Conservation (phyloP, 2,329 filamentous ascomycete species). For the Ceratocystis smalleyi region DNA sequence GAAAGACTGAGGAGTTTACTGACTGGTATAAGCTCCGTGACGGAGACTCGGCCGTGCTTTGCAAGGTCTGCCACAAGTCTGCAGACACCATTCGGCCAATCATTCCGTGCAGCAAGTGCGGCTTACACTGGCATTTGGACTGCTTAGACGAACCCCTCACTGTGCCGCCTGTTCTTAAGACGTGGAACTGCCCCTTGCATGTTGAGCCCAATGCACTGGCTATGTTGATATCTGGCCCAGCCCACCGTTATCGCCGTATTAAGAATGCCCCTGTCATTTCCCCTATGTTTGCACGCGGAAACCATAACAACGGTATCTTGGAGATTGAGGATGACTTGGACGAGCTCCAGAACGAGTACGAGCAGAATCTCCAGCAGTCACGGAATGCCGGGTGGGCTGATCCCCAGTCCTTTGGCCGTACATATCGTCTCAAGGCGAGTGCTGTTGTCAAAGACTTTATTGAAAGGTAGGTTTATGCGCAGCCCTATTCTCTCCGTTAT, state of each 20-base stretch:
- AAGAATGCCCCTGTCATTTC: slow-evolving; percentile 38
- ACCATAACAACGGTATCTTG: slow-evolving; percentile 55
- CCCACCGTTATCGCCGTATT: slow-evolving; percentile 46
- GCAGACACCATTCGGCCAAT: slow-evolving; percentile 52
- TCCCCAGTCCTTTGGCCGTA: slow-evolving; percentile 44
- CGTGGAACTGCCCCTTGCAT: slow-evolving; percentile 83
- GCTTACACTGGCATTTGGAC: slow-evolving; percentile 77
- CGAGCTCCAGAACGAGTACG: slow-evolving; percentile 21
- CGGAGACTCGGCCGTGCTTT: slow-evolving; percentile 58
- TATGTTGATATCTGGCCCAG: slow-evolving; percentile 42
- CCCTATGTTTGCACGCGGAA: slow-evolving; percentile 44
- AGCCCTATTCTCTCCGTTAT: background rate
- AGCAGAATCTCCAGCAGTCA: slow-evolving; percentile 6
- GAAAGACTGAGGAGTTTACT: slow-evolving; percentile 43
- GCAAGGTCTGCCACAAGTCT: slow-evolving; percentile 56
- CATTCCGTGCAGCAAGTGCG: slow-evolving; percentile 73
- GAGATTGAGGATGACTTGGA: slow-evolving; percentile 51
- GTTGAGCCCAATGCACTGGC: slow-evolving; percentile 56
- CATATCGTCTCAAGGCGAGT: slow-evolving; percentile 47
- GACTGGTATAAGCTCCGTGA: slow-evolving; percentile 57
- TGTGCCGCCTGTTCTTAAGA: slow-evolving; percentile 57
- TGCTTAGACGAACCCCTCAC: slow-evolving; percentile 76
- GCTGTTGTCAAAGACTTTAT: slow-evolving; percentile 62
- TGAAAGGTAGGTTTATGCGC: slow-evolving; percentile 21
- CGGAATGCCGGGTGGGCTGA: slow-evolving; percentile 40